phyloP scores from a whole-genome alignment of 2,329 filamentous ascomycete genomes.

The Lachnellula arida region DNA sequence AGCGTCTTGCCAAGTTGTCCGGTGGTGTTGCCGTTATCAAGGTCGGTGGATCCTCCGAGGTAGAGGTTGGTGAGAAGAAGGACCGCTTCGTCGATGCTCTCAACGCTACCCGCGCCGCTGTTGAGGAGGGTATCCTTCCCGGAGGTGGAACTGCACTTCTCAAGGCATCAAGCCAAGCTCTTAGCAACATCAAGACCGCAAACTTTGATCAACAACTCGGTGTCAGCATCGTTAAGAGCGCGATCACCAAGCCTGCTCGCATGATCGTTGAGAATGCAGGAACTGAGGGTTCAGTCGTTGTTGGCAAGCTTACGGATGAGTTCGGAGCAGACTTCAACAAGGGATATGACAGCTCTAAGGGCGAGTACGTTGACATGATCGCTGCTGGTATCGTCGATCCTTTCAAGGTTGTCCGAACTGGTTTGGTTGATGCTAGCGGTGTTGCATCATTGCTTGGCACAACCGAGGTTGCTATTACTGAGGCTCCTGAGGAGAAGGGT shows the following conservation, averaged over 20 bases:
- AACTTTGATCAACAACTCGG: conserved; percentile 99
- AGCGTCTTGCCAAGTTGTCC: conserved; percentile 98
- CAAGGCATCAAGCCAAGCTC: conserved; percentile 90
- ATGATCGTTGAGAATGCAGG: conserved; percentile 98
- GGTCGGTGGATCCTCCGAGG: conserved; percentile 94
- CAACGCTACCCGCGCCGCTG: conserved; percentile 95
- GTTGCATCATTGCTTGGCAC: conserved; percentile 96
- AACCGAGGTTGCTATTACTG: conserved; percentile 96
- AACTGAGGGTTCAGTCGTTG: conserved; percentile 89
- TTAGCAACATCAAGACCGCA: conserved; percentile 73
- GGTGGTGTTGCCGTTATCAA: conserved; percentile 99
- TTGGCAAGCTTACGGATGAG: conserved; percentile 97
- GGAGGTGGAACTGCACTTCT: conserved; percentile 97
- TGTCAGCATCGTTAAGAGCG: conserved; percentile 95
- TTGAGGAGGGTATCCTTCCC: conserved; percentile 98
- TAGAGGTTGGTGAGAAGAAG: conserved; percentile 99
- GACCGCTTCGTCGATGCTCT: conserved; percentile 97
- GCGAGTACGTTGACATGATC: conserved; percentile 99
- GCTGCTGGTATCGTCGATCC: conserved; percentile 93
- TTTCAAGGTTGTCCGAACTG: conserved; percentile 98
- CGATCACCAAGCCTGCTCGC: conserved; percentile 90
- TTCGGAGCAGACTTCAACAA: conserved; percentile 92
- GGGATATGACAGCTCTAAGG: conserved; percentile 93
- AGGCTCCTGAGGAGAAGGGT: conserved; percentile 88
- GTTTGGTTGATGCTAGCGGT: conserved; percentile 88